Evolutionary conservation across 768 basidiomycete genomes (phyloP), one percentile per base, ranked within the genome.

Genomic region (Lenzites betulinus): DNA sequence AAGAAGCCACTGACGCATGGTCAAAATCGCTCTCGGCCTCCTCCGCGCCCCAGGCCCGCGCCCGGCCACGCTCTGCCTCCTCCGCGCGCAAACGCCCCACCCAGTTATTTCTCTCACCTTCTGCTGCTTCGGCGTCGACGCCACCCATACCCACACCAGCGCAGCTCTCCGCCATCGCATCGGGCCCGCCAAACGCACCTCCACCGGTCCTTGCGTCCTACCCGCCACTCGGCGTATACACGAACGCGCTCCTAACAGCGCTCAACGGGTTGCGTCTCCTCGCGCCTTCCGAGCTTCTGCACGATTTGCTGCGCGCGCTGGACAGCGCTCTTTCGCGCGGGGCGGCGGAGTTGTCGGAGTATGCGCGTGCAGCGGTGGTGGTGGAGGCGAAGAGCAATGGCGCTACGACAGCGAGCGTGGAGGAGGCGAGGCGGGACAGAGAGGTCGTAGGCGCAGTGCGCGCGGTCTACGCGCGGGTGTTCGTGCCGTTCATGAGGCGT

Each of bases 211-310:
- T 95, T 38, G 81, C 87, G 0, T 80, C 87, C 2, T 93, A 89
- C 67, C 87, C 91, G 2, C 88, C 90, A 0, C 77, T 96, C 2
- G 94, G 92, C 23, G 38, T 62, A 1, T 81, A 84, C 59, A 81
- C 87, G 42, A 97, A 98, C 68, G 81, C 85, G 3, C 74, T 93
- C 23, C 77, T 95, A 3, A 79, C 83, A 6, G 79, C 88, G 1
- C 75, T 98, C 44, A 98, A 98, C 71, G 81, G 86, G 2, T 76
- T 98, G 22, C 88, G 95, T 3, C 78, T 93, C 12, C 83, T 96
- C 13, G 90, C 90, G 2, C 93, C 93, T 2, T 75, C 83, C 13
- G 78, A 77, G 12, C 78, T 89, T n/a, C 68, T 86, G 47, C 65
- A 68, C 0, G 77, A 80, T n/a, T 74, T 92, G 11, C 67, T 77